Evolutionary conservation across 371 early-diverging fungal genomes (phyloP), one percentile per base, ranked within the genome.

Genomic region (Rozella allomycis): DNA sequence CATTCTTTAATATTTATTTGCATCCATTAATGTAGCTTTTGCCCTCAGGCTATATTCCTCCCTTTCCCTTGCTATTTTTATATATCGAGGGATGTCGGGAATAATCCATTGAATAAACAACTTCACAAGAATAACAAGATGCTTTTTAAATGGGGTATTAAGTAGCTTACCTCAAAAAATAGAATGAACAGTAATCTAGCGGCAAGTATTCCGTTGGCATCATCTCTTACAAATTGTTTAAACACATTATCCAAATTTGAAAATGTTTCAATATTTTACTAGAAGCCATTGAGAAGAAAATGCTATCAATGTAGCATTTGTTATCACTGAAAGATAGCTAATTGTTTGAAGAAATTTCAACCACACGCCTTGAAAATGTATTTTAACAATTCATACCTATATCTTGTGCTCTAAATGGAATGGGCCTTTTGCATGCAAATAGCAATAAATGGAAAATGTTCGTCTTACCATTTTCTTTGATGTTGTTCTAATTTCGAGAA

Each of bases 221-320:
- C 22, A 29, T 38, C 42, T 0, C 13, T 21, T 11, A 17, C 7
- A 33, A 42, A n/a, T n/a, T n/a, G n/a, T n/a, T n/a, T n/a, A n/a
- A n/a, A n/a, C n/a, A n/a, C n/a, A n/a, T n/a, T n/a, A n/a, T n/a
- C n/a, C n/a, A n/a, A n/a, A n/a, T n/a, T n/a, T n/a, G n/a, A n/a
- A n/a, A n/a, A n/a, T n/a, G n/a, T n/a, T n/a, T n/a, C n/a, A 20
- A 25, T 31, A 23, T 3, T 16, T 18, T 10, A 28, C 1, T 0
- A 45, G 34, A 37, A 57, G 56, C 11, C 39, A 42, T 1, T 12
- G 21, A 9, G 57, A 56, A 21, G 31, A 50, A 47, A 66, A 66
- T 4, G 70, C 66, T 14, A 70, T 58, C 31, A 67, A 36, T 23
- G 45, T 26, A 10, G 63, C 67, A 39, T 70, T 70, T 3, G 58